Evolutionary conservation across 2,329 filamentous ascomycete genomes (phyloP).

Genomic region (Pseudocercospora eumusae): DNA sequence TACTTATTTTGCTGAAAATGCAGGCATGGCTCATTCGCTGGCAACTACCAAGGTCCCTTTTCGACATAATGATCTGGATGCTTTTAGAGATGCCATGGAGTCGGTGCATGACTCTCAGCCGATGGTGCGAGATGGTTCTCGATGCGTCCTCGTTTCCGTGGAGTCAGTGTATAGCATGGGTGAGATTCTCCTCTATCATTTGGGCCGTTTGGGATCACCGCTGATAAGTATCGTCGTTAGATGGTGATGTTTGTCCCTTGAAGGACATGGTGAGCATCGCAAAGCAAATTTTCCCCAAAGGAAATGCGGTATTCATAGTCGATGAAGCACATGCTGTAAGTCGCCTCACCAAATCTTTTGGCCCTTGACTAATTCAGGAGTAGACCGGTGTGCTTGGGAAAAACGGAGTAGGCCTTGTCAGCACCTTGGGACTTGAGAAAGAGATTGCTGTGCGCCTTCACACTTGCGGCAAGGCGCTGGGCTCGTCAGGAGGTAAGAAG

Average conservation of each 20-base stretch:
- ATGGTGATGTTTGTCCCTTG: constrained; percentile 74
- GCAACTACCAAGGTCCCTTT: background rate
- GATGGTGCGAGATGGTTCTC: background rate
- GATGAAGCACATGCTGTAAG: constrained; percentile 15
- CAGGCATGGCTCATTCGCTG: too few relatives aligned
- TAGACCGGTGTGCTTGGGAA: constrained; percentile 10
- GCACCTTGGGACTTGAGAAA: constrained; percentile 11
- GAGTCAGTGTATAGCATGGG: constrained; percentile 17
- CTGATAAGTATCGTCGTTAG: too few relatives aligned
- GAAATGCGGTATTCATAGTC: constrained; percentile 13
- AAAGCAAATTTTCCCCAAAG: constrained; percentile 11
- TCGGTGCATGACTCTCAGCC: background rate
- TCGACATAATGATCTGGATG: constrained; percentile 11
- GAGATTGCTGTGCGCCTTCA: constrained; percentile 14
- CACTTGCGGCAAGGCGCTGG: constrained; percentile 11
- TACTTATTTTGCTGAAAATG: too few relatives aligned
- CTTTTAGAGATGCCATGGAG: background rate
- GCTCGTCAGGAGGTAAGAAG: constrained; percentile 4
- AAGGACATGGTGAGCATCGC: constrained; percentile 67
- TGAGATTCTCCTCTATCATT: too few relatives aligned
- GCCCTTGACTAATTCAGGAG: too few relatives aligned
- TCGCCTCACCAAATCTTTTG: too few relatives aligned
- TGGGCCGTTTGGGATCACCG: too few relatives aligned
- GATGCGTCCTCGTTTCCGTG: constrained; percentile 9
- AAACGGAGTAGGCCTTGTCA: constrained; percentile 8